Base-by-base conservation (phyloP, 1,284 basidiomycete species). In the Trametes hirsuta region DNA sequence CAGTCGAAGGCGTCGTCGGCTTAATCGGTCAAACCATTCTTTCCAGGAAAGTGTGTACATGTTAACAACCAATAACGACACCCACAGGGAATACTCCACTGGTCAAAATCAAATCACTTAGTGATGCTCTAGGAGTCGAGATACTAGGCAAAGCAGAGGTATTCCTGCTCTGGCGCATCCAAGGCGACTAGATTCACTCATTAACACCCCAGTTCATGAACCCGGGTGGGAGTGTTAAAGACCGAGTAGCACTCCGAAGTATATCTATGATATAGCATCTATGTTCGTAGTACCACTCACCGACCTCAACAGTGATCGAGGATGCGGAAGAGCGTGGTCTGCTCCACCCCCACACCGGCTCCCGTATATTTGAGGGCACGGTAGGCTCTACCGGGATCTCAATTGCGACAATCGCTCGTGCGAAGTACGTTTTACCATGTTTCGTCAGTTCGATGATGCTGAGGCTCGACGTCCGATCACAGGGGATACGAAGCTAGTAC, bases 311-410 rank as follows among this genome's bases (percentile, higher is more conserved):
- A 97, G 94, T 98, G 80, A 94, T 98, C 65, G 84, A 94, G 62
- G 93, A 98, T 70, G 97, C 97, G 0, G 97, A 99, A 74, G 82
- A 84, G 14, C 81, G 85, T 65, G 95, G 95, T 0, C 77, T 95
- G 6, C 77, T 99, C 1, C 83, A 88, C 65, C 97, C 97, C 0
- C 76, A 96, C 66, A 95, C 94, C 0, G 91, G 93, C 2, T 97
- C 93, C 0, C 88, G 95, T 14, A 95, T 99, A 48, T 99, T 98
- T 62, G 97, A 99, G 75, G 97, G 97, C 0, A 99, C 97, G 0
- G 94, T 97, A 1, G 97, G 97, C 0, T 97, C 94, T 2, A 99
- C 97, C 0, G 97, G 97, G 1, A 99, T 99, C 55, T 97, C 95
- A 0, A 89, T 99, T 48, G 96, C 97, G 0, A 97, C 93, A 2